Base-by-base conservation (phyloP, 2,329 filamentous ascomycete species). In the Acrodontium crateriforme region DNA sequence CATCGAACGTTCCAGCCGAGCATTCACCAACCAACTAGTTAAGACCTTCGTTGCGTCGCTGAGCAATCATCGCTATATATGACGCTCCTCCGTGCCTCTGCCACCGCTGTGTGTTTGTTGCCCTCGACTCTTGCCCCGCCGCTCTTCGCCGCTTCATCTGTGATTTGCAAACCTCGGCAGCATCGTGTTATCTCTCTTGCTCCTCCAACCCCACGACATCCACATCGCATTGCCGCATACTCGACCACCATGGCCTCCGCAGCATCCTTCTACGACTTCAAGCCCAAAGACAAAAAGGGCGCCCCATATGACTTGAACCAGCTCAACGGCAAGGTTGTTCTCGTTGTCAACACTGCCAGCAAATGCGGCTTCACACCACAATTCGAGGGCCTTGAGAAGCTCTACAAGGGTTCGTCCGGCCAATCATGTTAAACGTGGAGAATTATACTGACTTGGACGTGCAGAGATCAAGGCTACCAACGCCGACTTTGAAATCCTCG, bases 281-380 rank as follows among this genome's bases (percentile, higher is more conserved):
- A 76, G 62, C 75, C 80, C 41, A 70, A 48, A 18, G 37, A 37
- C 36, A 39, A 84, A 54, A 77, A 74, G 54, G 84, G 83, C 55
- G 52, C 71, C 31, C 69, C 78, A 42, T 77, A 77, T 52, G 63
- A 74, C 34, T 67, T 95, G 41, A 51, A 62, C 42, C 59, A 75
- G 36, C 80, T 83, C 62, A 74, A 81, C 56, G 81, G 78, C 69
- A 95, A 95, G 60, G 87, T 95, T 44, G 73, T 95, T 46, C 77
- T 98, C 36, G 68, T 93, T 48, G 84, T 98, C 62, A 98, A 98
- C 73, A 94, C 87, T 2, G 89, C 89, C 44, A 92, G 82, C 56
- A 94, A 95, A 66, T 98, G 89, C 67, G 87, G 89, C 56, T 95
- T 95, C 72, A 95, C 89, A 3, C 84, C 84, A 9, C 89, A 98